Percentiles rank a stretch among this genome's conserved stretches.
phyloP scores from a whole-genome alignment of 148 eudicot genomes.

The Rhododendron ferrugineum region DNA sequence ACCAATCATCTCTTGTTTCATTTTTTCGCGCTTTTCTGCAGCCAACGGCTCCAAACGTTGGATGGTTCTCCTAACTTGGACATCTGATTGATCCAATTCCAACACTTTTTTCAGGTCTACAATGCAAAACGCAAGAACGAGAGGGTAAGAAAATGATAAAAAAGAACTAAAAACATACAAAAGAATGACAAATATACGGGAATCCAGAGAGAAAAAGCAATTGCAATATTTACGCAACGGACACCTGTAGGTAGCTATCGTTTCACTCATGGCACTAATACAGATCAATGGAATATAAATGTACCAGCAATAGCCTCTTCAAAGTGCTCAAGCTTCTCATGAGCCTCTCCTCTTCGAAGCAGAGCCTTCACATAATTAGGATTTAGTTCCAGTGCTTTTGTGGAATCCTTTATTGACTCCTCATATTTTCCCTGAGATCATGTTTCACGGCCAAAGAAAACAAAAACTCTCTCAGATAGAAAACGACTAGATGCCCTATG shows the following conservation, averaged over 20 bases:
- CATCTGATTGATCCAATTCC: slow-evolving; percentile 78
- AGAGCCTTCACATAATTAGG: slow-evolving; percentile 73
- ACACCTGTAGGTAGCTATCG: neutral
- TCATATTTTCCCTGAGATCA: slow-evolving; percentile 53
- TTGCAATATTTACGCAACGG: neutral
- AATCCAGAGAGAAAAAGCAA: neutral
- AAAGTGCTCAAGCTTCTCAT: slow-evolving; percentile 85
- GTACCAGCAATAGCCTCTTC: slow-evolving; percentile 91
- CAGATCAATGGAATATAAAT: neutral
- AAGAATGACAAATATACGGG: neutral
- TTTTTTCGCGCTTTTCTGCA: slow-evolving; percentile 77
- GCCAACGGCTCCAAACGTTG: slow-evolving; percentile 85
- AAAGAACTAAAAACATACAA: neutral
- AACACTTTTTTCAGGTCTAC: slow-evolving; percentile 76
- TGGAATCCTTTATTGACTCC: slow-evolving; percentile 75
- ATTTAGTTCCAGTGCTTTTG: slow-evolving; percentile 80
- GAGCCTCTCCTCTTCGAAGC: slow-evolving; percentile 78
- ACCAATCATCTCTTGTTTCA: slow-evolving; percentile 99
- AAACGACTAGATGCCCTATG: neutral
- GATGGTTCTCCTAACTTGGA: slow-evolving; percentile 71
- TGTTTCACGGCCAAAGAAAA: neutral
- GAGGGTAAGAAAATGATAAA: neutral
- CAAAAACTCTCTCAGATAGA: neutral
- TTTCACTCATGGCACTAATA: neutral
- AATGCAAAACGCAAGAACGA: slow-evolving; percentile 3